These are phyloP conservation scores for Dissoconium aciculare DNA, from an alignment of 2,329 filamentous ascomycete genomes.

Conservation along the genomic window DNA sequence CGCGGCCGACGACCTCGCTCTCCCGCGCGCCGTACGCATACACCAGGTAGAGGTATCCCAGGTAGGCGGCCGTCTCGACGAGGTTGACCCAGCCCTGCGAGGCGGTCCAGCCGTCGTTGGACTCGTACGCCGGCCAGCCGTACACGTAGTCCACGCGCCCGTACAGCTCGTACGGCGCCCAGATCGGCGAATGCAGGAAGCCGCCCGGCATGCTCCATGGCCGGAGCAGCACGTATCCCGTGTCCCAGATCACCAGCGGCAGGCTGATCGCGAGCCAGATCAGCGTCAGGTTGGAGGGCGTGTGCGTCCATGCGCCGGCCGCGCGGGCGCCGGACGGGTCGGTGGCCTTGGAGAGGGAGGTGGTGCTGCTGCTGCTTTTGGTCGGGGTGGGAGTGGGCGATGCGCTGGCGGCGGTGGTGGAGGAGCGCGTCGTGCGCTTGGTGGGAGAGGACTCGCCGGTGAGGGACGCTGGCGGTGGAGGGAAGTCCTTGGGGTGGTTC, in stretches of 20 bases:
- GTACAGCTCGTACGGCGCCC: constrained; percentile 66
- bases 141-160: constrained; percentile 68
- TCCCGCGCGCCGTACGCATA: constrained; percentile 25
- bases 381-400: constrained; percentile 4
- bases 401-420: constrained; percentile 6
- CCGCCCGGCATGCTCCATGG: constrained; percentile 74
- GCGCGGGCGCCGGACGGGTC: constrained; percentile 1
- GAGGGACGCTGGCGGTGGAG: constrained; percentile 2
- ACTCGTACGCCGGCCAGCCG: constrained; percentile 56
- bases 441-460: constrained; percentile 10
- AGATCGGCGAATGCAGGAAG: constrained; percentile 54
- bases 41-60: constrained; percentile 44
- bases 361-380: constrained; percentile 1
- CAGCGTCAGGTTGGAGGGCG: constrained; percentile 44
- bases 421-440: constrained; percentile 15
- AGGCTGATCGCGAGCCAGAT: constrained; percentile 61
- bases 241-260: constrained; percentile 71
- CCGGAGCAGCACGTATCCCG: constrained; percentile 60
- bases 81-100: constrained; percentile 59
- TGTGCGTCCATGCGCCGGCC: constrained; percentile 39
- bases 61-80: constrained; percentile 52
- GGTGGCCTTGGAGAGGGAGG: constrained; percentile 2
- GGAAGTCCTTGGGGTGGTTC: constrained; percentile 4
- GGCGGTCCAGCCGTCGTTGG: constrained; percentile 54
- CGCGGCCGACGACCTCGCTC: constrained; percentile 23